Evolutionary conservation across 2,329 filamentous ascomycete species (phyloP), one percentile per base, ranked within the genome.

Genomic region (Aquanectria penicillioides): DNA sequence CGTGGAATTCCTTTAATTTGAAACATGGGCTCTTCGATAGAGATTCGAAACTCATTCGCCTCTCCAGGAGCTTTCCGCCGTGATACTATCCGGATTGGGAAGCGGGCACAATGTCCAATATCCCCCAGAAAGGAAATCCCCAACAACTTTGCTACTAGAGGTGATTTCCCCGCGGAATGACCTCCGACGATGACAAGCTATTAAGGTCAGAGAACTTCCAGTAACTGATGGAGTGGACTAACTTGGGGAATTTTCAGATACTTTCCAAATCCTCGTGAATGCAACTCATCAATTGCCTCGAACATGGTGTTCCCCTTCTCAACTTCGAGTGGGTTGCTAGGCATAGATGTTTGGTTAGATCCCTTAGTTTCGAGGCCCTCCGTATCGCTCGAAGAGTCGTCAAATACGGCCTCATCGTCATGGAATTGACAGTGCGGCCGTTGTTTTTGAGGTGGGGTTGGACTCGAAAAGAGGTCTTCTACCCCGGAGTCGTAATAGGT

Each of bases 101-200:
- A 78, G 13, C 75, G 71, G 37, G 75, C 78, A 46, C 76, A 78
- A 15, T 71, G 68, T 0, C 66, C 65, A 6, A 55, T 64, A 10
- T 70, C 70, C 1, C 74, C 69, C 0, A 72, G 73, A 28, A 78
- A 78, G 0, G 75, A 76, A 13, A 78, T 76, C 3, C 73, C 74
- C 1, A 73, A 77, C 47, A 78, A 56, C 17, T 71, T 75, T 41
- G 73, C 72, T 3, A 78, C 62, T 2, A 78, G 64, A 6, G 76
- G 77, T 0, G 76, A 78, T 20, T 78, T 78, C 3, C 75, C 75
- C 3, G 73, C 67, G 1, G 74, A 78, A 55, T 78, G 75, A 0
- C 71, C 68, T 2, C 76, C 75, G 0, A 77, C 73, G 23, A 78
- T 74, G 2, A 78, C 69, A 6, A 77, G 70, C 73, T 76, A 11